A percentile compares a stretch with the other conserved stretches of the same genome.
phyloP scores from a whole-genome alignment of 1,284 basidiomycete species.

The Xerocomus minutiporus region DNA sequence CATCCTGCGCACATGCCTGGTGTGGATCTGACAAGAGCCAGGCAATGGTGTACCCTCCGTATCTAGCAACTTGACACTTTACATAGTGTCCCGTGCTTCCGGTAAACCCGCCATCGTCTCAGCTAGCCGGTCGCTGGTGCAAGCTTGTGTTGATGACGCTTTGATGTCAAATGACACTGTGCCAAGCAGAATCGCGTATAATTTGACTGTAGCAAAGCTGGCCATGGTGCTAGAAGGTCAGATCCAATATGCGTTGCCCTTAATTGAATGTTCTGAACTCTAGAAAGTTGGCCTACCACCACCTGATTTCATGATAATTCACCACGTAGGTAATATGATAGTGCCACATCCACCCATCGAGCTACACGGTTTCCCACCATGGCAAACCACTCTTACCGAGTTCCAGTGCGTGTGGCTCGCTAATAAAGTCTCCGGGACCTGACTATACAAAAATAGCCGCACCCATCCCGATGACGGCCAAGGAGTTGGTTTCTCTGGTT shows the following conservation, averaged over 20 bases:
- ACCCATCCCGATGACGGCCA: slow-evolving; percentile 20
- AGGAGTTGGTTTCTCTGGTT: not conserved
- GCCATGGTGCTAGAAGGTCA: slow-evolving; percentile 57
- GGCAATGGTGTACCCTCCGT: slow-evolving; percentile 8
- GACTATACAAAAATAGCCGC: slow-evolving; percentile 16
- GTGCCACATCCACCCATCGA: slow-evolving; percentile 48
- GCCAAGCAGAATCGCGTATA: slow-evolving; percentile 21
- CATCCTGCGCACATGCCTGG: not conserved
- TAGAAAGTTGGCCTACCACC: slow-evolving; percentile 49
- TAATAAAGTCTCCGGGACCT: slow-evolving; percentile 3
- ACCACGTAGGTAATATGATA: slow-evolving; percentile 43
- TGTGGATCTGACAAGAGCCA: slow-evolving; percentile 9
- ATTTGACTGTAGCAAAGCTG: slow-evolving; percentile 44
- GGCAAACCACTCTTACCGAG: slow-evolving; percentile 73
- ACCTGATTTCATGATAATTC: slow-evolving; percentile 74
- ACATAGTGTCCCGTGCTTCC: slow-evolving; percentile 44
- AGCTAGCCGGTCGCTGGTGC: slow-evolving; percentile 38
- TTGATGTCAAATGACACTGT: slow-evolving; percentile 2
- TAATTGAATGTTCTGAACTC: slow-evolving; percentile 8
- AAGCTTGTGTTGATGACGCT: slow-evolving; percentile 4
- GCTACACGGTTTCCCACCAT: slow-evolving; percentile 71
- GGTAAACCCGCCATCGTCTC: slow-evolving; percentile 50
- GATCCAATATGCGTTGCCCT: slow-evolving; percentile 10
- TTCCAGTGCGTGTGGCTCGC: slow-evolving; percentile 52
- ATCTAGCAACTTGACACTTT: slow-evolving; percentile 35